Evolutionary conservation across 805 yeast species (phyloP), one percentile per base, ranked within the genome.

Genomic region (Helenozyma rhizophorensis): DNA sequence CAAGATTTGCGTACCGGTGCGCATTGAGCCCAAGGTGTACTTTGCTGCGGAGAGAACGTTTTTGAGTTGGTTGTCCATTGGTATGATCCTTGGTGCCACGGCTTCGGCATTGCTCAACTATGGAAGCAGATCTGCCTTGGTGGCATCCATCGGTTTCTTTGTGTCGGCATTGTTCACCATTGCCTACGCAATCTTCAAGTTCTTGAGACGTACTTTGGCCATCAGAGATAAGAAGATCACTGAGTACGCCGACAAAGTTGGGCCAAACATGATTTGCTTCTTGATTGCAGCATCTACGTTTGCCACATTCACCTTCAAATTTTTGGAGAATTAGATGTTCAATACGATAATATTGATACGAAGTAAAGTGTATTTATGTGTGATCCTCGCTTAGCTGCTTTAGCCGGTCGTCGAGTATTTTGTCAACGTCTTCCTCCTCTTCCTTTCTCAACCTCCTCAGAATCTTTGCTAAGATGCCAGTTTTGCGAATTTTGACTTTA

Each of bases 11-110:
- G 93, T 93, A 7, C 98, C 97, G 2, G 94, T 93, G 23, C 76
- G 98, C 51, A 89, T 93, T 23, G 98, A 93, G 62, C 98, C 98
- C 37, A 93, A 93, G 65, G 98, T 93, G n/a, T 93, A 93, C 58
- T 93, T 93, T 61, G 98, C 98, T 6, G 87, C 95, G 15, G 98
- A 93, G 60, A 78, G 98, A 64, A 93, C 98, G 0, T 90, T 80
- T 53, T 69, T 93, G 42, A 77, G 94, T 25, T 93, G 98, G 98
- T 65, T 90, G 35, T 89, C 95, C 25, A 86, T 93, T 47, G 85
- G 93, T 7, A 76, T 93, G 69, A 68, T 90, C 26, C 69, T 93
- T 36, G 88, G 93, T 27, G 94, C 90, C 29, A 83, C 95, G 25
- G 94, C 96, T 1, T 83, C 88, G 7, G 74, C 95, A 0, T 70